Evolutionary conservation across 148 eudicot species (phyloP).

Genomic region (Rheum nobile): DNA sequence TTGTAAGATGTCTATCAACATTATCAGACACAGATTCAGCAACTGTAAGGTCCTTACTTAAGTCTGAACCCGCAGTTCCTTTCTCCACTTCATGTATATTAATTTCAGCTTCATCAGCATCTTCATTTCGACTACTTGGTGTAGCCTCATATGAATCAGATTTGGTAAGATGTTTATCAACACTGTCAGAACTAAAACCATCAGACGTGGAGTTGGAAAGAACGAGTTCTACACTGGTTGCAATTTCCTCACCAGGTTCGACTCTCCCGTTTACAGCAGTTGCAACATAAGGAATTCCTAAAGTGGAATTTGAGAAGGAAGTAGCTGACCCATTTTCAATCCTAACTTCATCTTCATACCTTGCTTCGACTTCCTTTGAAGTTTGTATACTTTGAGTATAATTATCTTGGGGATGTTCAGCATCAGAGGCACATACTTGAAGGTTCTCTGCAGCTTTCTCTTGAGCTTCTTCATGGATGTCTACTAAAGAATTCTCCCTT

Average conservation of each 20-base stretch:
- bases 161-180: slow-evolving; percentile 17
- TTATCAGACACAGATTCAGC: neutral
- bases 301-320: slow-evolving; percentile 14
- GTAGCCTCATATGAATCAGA: slow-evolving; percentile 15
- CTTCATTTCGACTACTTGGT: slow-evolving; percentile 16
- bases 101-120: slow-evolving; percentile 27
- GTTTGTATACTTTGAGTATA: slow-evolving; percentile 6
- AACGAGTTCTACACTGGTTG: slow-evolving; percentile 10
- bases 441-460: slow-evolving; percentile 19
- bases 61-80: slow-evolving; percentile 17
- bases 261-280: slow-evolving; percentile 15
- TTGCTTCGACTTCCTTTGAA: slow-evolving; percentile 16
- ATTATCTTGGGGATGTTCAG: slow-evolving; percentile 10
- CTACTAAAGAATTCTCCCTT: slow-evolving; percentile 16
- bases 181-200: slow-evolving; percentile 13
- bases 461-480: slow-evolving; percentile 18
- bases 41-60: slow-evolving; percentile 22
- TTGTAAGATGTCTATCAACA: neutral
- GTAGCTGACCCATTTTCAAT: slow-evolving; percentile 13
- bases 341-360: slow-evolving; percentile 15
- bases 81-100: slow-evolving; percentile 24
- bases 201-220: slow-evolving; percentile 14
- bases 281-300: neutral
- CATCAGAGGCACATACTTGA: slow-evolving; percentile 20
- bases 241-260: slow-evolving; percentile 13